Evolutionary conservation across 805 yeast species (phyloP).

Genomic region (Scheffersomyces ergatensis): DNA sequence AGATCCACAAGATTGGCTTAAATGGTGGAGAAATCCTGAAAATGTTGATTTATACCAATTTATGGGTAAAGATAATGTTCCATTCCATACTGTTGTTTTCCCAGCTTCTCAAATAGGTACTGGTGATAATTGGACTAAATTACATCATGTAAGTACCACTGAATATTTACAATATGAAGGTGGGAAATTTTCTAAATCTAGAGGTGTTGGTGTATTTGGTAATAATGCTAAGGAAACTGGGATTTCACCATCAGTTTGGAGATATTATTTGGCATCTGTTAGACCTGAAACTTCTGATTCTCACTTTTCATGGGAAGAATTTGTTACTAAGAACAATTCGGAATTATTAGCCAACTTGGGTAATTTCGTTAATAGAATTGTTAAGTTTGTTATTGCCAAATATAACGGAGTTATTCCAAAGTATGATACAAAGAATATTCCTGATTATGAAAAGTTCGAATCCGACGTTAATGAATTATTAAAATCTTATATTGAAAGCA

Average conservation of each 20-base stretch:
- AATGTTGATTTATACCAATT: conserved; percentile 88
- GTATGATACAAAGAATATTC: conserved; percentile 47
- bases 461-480: conserved; percentile 64
- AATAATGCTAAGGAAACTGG: conserved; percentile 95
- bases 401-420: conserved; percentile 87
- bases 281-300: conserved; percentile 97
- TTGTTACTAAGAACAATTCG: conserved; percentile 88
- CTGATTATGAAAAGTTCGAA: conserved; percentile 44
- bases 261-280: conserved; percentile 88
- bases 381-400: conserved; percentile 86
- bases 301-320: conserved; percentile 96
- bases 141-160: conserved; percentile 89
- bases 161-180: conserved; percentile 97
- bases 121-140: conserved; percentile 81
- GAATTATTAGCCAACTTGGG: conserved; percentile 96
- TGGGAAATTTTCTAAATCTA: conserved; percentile 97
- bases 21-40: conserved; percentile 96
- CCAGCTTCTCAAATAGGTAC: conserved; percentile 93
- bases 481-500: conserved; percentile 57
- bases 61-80: conserved; percentile 99
- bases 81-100: conserved; percentile 98
- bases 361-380: conserved; percentile 90
- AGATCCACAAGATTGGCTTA: conserved; percentile 55
- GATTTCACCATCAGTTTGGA: conserved; percentile 90
- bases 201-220: conserved; percentile 98